Percentiles rank a stretch among this genome's conserved stretches.
Evolutionary conservation across 495 filamentous ascomycete species (phyloP).

Genomic region (Immersiella caudata): DNA sequence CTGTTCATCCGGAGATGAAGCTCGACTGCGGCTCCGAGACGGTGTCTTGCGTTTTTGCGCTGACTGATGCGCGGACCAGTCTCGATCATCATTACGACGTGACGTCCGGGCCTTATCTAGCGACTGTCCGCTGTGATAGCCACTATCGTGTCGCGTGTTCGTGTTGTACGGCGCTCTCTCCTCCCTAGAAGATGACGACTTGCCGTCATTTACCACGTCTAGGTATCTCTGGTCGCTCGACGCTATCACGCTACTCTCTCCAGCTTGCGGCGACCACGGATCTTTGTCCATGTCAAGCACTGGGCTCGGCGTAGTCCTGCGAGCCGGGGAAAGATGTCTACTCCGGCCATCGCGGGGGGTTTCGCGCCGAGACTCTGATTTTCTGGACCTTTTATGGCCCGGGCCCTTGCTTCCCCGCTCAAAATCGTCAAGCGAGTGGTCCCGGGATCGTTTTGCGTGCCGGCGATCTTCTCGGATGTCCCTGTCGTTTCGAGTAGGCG

Average conservation of each 20-base stretch:
- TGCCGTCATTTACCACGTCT: conserved; percentile 17
- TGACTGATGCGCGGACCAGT: conserved; percentile 14
- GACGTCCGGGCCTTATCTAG: conserved; percentile 19
- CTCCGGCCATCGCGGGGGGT: conserved; percentile 4
- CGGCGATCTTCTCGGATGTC: conserved; percentile 10
- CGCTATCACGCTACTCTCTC: conserved; percentile 21
- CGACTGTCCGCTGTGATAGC: conserved; percentile 39
- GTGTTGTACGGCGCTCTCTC: conserved; percentile 21
- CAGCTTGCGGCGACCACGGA: conserved; percentile 35
- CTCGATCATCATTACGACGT: conserved; percentile 19
- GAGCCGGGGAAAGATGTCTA: conserved; percentile 13
- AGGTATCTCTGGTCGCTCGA: conserved; percentile 16
- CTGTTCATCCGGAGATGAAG: conserved; percentile 10
- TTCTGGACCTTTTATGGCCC: conserved; percentile 23
- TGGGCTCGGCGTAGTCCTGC: conserved; percentile 17
- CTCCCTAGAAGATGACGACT: conserved; percentile 20
- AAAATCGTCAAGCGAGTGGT: conserved; percentile 9
- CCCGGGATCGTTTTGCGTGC: conserved; percentile 28
- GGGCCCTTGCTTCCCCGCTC: conserved; percentile 18
- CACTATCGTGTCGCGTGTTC: conserved; percentile 36
- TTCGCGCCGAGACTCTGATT: background rate
- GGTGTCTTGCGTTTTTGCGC: conserved; percentile 22
- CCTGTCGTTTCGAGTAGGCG: conserved; percentile 4
- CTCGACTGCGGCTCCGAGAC: conserved; percentile 24
- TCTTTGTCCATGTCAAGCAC: conserved; percentile 22